These are phyloP conservation scores for Chlamydomonas sphaeroides DNA, from an alignment of 139 green algal genomes.

Conservation along the genomic window DNA sequence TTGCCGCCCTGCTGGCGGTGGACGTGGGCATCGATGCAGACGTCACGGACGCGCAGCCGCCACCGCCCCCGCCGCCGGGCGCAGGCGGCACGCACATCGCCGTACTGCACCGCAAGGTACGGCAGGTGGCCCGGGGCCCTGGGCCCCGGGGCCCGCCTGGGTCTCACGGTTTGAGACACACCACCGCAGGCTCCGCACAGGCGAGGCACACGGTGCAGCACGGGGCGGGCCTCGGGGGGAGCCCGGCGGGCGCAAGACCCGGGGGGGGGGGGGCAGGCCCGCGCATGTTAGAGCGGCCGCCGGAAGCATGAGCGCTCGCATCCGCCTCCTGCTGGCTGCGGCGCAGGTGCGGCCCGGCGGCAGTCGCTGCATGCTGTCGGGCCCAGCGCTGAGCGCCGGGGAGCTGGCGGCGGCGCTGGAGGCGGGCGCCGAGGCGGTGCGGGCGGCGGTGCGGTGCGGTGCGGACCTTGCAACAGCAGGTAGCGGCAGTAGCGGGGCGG, in stretches of 20 bases:
- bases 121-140: not conserved
- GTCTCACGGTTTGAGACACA: too few relatives aligned
- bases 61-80: not conserved
- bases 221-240: not conserved
- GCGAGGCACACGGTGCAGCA: not conserved
- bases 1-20: constrained; percentile 36
- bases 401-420: constrained; percentile 27
- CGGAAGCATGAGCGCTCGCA: too few relatives aligned
- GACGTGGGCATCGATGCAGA: constrained; percentile 58
- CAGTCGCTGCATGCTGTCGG: constrained; percentile 48
- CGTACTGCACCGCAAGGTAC: not conserved
- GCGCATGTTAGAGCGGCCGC: too few relatives aligned
- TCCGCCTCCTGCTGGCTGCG: too few relatives aligned
- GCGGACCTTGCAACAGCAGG: too few relatives aligned
- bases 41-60: not conserved
- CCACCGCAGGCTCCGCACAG: too few relatives aligned
- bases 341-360: constrained; percentile 9
- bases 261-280: too few relatives aligned
- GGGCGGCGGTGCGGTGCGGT: not conserved
- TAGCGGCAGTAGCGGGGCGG: too few relatives aligned
- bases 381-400: constrained; percentile 43
- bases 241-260: too few relatives aligned
- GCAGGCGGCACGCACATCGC: not conserved
- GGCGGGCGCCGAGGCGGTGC: not conserved
- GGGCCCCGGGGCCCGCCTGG: too few relatives aligned